A percentile compares a stretch with the other conserved stretches of the same genome.
phyloP scores from a whole-genome alignment of 176 grass and related monocot genomes.

The Alopecurus myosuroides region DNA sequence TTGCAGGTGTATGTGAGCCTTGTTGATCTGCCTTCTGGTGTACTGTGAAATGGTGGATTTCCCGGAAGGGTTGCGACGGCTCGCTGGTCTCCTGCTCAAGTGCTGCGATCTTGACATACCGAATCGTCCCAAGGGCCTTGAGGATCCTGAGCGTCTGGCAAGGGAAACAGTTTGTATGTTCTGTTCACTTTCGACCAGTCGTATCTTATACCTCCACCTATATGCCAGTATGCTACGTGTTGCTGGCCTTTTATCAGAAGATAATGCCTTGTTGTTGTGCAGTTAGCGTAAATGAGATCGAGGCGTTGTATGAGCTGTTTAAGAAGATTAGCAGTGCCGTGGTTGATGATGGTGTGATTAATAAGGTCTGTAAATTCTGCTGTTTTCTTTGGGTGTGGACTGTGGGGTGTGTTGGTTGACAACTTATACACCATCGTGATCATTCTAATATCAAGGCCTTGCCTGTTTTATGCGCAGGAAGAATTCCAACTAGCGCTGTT shows the following conservation, averaged over 20 bases:
- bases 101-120: constrained; percentile 71
- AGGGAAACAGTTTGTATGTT: constrained; percentile 88
- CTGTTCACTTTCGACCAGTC: not conserved
- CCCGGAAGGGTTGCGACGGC: constrained; percentile 40
- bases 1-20: constrained; percentile 36
- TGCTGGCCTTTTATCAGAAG: not conserved
- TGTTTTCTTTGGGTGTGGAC: not conserved
- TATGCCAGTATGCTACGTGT: not conserved
- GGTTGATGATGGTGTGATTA: constrained; percentile 80
- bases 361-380: constrained; percentile 42
- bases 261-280: not conserved
- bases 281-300: constrained; percentile 88
- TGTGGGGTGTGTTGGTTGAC: not conserved
- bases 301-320: constrained; percentile 87
- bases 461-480: constrained; percentile 45
- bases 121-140: constrained; percentile 52
- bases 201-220: not conserved
- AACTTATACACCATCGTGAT: not conserved
- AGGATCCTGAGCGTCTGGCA: constrained; percentile 60
- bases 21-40: constrained; percentile 19
- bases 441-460: not conserved
- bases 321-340: constrained; percentile 87
- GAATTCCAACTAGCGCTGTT: constrained; percentile 82
- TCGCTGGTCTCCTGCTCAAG: constrained; percentile 43
- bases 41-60: constrained; percentile 59